Conservation (phyloP, 345 rosid genomes). For the Nasturtium officinale region DNA sequence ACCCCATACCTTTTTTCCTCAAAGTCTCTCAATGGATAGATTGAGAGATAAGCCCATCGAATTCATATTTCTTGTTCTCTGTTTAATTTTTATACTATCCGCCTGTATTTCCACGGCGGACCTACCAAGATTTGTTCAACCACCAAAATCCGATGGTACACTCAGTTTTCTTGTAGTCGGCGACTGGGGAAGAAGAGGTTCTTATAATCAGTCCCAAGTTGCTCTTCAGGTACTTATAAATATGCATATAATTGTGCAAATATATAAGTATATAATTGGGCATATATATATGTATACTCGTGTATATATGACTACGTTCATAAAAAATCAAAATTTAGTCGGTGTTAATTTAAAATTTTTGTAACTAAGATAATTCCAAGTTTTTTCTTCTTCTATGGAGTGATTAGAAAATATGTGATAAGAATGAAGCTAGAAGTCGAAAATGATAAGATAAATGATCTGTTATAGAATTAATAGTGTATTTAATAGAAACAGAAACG, state of each 20-base stretch:
- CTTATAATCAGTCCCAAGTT: slow-evolving; percentile 63
- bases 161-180: slow-evolving; percentile 70
- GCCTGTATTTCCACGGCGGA: slow-evolving; percentile 41
- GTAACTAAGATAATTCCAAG: neutral
- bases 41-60: slow-evolving; percentile 29
- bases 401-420: neutral
- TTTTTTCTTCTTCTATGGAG: neutral
- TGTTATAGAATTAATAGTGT: neutral
- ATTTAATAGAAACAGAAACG: slow-evolving; percentile 17
- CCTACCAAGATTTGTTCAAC: slow-evolving; percentile 50
- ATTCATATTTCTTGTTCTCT: neutral
- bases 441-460: slow-evolving; percentile 17
- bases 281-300: neutral
- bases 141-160: slow-evolving; percentile 53
- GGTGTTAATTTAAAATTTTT: neutral
- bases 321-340: neutral
- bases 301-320: neutral
- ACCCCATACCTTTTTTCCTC: neutral
- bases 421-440: neutral
- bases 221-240: slow-evolving; percentile 60
- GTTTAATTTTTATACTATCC: slow-evolving; percentile 12
- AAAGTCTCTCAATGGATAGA: slow-evolving; percentile 37
- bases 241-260: too few relatives aligned
- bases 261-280: neutral
- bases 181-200: slow-evolving; percentile 80